A percentile compares a stretch with the other conserved stretches of the same genome.
phyloP scores from a whole-genome alignment of 768 basidiomycete genomes.

The Chlorophyllum brunneum region DNA sequence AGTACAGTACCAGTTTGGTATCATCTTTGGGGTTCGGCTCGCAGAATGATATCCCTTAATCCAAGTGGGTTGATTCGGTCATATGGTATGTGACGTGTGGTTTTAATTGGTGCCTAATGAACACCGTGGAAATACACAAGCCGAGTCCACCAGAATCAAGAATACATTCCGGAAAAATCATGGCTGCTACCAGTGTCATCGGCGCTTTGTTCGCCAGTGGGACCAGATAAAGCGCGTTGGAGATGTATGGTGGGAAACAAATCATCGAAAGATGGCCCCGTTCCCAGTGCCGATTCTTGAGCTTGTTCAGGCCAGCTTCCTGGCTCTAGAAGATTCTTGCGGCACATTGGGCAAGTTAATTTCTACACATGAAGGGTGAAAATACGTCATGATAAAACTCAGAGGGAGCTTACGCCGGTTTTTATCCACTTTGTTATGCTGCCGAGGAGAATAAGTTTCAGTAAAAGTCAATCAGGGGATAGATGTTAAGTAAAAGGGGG shows the following conservation, averaged over 20 bases:
- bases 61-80: neutral
- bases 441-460: neutral
- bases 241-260: neutral
- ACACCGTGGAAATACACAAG: no score
- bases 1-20: neutral
- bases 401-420: conserved; percentile 43
- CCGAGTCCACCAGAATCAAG: no score
- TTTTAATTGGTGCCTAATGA: no score
- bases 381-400: neutral
- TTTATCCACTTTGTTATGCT: conserved; percentile 65
- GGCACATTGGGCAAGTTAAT: conserved; percentile 15
- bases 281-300: neutral
- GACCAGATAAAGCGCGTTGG: neutral
- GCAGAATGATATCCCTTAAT: neutral
- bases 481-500: neutral
- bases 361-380: conserved; percentile 5
- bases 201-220: neutral
- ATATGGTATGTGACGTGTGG: no score
- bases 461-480: conserved; percentile 1
- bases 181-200: conserved; percentile 18
- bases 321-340: conserved; percentile 14
- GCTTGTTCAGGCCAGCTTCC: conserved; percentile 6
- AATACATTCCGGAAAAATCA: conserved; percentile 57
- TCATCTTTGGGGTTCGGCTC: neutral
- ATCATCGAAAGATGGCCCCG: neutral